Percentiles rank a stretch among this genome's conserved stretches.
These are phyloP conservation scores for Cetraspora pellucida DNA, from an alignment of 192 early-diverging fungal genomes.

Conservation along the genomic window DNA sequence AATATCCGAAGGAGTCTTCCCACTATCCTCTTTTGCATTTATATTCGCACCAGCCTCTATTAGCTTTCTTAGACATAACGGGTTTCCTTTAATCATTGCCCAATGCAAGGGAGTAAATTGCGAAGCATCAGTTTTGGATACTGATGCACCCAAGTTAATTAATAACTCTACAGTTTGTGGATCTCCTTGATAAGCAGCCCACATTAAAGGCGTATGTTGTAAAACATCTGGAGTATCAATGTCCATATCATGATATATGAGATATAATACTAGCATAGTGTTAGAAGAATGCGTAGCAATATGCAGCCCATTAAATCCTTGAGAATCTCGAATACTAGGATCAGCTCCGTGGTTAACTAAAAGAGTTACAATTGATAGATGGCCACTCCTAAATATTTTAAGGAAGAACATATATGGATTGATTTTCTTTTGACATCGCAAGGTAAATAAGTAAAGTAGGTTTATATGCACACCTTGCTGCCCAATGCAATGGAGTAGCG, in stretches of 20 bases:
- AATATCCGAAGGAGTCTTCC: constrained; percentile 83
- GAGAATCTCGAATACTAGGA: constrained; percentile 69
- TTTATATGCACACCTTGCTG: constrained; percentile 56
- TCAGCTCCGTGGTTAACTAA: constrained; percentile 81
- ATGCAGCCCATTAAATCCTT: constrained; percentile 90
- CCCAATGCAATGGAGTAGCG: constrained; percentile 96
- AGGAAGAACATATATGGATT: background rate
- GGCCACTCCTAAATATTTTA: constrained; percentile 62
- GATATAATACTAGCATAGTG: constrained; percentile 71
- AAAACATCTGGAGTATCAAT: constrained; percentile 75
- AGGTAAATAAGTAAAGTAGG: too few relatives aligned
- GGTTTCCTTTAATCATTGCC: constrained; percentile 71
- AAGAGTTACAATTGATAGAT: constrained; percentile 70
- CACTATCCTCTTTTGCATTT: constrained; percentile 67
- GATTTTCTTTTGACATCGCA: background rate
- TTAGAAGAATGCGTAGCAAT: constrained; percentile 85
- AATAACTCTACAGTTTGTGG: constrained; percentile 69
- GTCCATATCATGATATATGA: constrained; percentile 69
- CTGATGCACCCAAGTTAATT: constrained; percentile 66
- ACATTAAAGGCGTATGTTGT: constrained; percentile 91
- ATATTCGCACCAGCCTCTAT: constrained; percentile 74
- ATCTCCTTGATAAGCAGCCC: constrained; percentile 90
- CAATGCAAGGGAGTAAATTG: constrained; percentile 90
- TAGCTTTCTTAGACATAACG: constrained; percentile 61
- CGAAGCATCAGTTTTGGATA: constrained; percentile 69